Conservation (phyloP, 495 filamentous ascomycete species). For the Penicillium maclennaniae region DNA sequence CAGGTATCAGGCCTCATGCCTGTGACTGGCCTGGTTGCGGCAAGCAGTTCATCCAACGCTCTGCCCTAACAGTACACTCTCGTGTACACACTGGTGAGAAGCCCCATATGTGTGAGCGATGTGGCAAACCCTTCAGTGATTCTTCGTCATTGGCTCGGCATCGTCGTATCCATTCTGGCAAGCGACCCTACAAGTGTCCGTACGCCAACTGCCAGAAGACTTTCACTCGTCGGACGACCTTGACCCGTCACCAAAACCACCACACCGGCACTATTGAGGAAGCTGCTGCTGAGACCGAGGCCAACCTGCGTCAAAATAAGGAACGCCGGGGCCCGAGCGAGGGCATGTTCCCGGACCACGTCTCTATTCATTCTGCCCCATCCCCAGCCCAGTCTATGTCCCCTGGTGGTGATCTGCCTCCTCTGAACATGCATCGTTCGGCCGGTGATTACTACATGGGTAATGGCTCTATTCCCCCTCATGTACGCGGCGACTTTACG, state of each 20-base stretch:
- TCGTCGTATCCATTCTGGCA: slow-evolving; percentile 91
- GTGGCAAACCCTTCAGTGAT: slow-evolving; percentile 99
- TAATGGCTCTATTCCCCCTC: slow-evolving; percentile 71
- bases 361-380: slow-evolving; percentile 79
- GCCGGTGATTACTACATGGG: slow-evolving; percentile 63
- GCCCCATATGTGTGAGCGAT: slow-evolving; percentile 95
- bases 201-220: slow-evolving; percentile 98
- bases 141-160: slow-evolving; percentile 93
- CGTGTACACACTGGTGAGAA: slow-evolving; percentile 98
- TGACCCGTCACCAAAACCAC: slow-evolving; percentile 94
- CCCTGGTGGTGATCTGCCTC: slow-evolving; percentile 70
- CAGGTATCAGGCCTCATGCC: slow-evolving; percentile 83
- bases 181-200: slow-evolving; percentile 94
- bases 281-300: slow-evolving; percentile 82
- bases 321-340: slow-evolving; percentile 65
- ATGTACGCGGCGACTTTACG: slow-evolving; percentile 74
- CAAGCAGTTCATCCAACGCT: slow-evolving; percentile 97
- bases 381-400: slow-evolving; percentile 85
- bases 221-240: slow-evolving; percentile 89
- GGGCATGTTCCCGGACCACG: slow-evolving; percentile 73
- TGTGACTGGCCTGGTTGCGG: slow-evolving; percentile 87
- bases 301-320: slow-evolving; percentile 61
- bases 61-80: slow-evolving; percentile 92
- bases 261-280: slow-evolving; percentile 96
- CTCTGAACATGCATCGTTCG: slow-evolving; percentile 68